phyloP scores from a whole-genome alignment of 768 basidiomycete species.

The Termitomyces titanicus region DNA sequence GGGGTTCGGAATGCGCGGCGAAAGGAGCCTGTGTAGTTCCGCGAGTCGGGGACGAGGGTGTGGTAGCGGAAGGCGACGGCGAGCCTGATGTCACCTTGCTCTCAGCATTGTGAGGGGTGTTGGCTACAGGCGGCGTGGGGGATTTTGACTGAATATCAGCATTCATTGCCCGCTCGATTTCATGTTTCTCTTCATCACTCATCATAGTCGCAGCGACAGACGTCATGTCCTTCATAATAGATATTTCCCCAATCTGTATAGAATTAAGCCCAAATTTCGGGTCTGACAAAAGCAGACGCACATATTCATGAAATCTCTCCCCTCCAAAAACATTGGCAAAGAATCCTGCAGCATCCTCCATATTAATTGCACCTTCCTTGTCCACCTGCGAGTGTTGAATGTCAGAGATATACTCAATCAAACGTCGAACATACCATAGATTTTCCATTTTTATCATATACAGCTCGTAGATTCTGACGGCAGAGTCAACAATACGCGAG shows the following conservation, averaged over 20 bases:
- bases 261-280: neutral
- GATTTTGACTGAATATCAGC: slow-evolving; percentile 25
- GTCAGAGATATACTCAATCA: neutral
- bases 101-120: slow-evolving; percentile 15
- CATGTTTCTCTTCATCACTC: slow-evolving; percentile 89
- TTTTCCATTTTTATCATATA: slow-evolving; percentile 96
- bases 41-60: slow-evolving; percentile 12
- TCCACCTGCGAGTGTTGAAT: slow-evolving; percentile 48
- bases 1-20: slow-evolving; percentile 9
- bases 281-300: slow-evolving; percentile 37
- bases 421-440: slow-evolving; percentile 54
- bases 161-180: slow-evolving; percentile 73
- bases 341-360: slow-evolving; percentile 93
- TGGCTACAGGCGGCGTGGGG: slow-evolving; percentile 21
- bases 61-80: slow-evolving; percentile 10
- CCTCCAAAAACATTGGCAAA: slow-evolving; percentile 97
- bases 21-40: slow-evolving; percentile 11
- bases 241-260: slow-evolving; percentile 90
- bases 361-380: slow-evolving; percentile 70
- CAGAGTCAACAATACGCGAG: slow-evolving; percentile 1
- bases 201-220: slow-evolving; percentile 82
- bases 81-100: slow-evolving; percentile 12
- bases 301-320: slow-evolving; percentile 86
- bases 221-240: slow-evolving; percentile 92
- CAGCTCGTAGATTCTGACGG: slow-evolving; percentile 70